These are phyloP conservation scores for Tetracladium maxilliforme DNA, from an alignment of 2,329 filamentous ascomycete genomes.

Conservation along the genomic window DNA sequence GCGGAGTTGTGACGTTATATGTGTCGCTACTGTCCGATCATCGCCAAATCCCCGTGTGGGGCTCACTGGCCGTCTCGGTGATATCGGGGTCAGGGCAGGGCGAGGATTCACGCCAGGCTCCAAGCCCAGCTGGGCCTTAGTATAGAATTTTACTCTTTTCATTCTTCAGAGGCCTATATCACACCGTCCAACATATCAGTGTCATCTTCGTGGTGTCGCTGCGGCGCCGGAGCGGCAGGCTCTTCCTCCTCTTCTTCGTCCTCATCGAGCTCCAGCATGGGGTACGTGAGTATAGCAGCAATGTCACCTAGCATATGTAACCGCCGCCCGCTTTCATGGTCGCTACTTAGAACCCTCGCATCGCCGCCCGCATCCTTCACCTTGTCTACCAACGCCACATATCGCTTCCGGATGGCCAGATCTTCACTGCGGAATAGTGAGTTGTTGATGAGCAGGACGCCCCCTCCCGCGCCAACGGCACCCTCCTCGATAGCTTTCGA, in stretches of 20 bases:
- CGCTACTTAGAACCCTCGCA: constrained; percentile 75
- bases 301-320: constrained; percentile 76
- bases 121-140: too few species aligned
- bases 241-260: constrained; percentile 37
- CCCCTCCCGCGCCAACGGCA: constrained; percentile 76
- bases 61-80: too few species aligned
- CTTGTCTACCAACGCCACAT: constrained; percentile 74
- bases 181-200: too few species aligned
- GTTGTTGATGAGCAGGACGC: constrained; percentile 76
- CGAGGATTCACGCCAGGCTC: too few species aligned
- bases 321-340: constrained; percentile 84
- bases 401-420: constrained; percentile 59
- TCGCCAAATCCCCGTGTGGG: too few species aligned
- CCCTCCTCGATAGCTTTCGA: constrained; percentile 73
- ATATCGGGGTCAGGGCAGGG: too few species aligned
- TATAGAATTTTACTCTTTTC: too few species aligned
- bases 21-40: too few species aligned
- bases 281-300: constrained; percentile 82
- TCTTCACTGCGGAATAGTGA: constrained; percentile 74
- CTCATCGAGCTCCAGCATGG: constrained; percentile 67
- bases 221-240: too few species aligned
- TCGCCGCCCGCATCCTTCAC: constrained; percentile 82
- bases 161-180: too few species aligned
- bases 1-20: too few species aligned
- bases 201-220: too few species aligned